These are phyloP conservation scores for Trichoderma sp. DNA, from an alignment of 2,329 filamentous ascomycete genomes.

Conservation along the genomic window DNA sequence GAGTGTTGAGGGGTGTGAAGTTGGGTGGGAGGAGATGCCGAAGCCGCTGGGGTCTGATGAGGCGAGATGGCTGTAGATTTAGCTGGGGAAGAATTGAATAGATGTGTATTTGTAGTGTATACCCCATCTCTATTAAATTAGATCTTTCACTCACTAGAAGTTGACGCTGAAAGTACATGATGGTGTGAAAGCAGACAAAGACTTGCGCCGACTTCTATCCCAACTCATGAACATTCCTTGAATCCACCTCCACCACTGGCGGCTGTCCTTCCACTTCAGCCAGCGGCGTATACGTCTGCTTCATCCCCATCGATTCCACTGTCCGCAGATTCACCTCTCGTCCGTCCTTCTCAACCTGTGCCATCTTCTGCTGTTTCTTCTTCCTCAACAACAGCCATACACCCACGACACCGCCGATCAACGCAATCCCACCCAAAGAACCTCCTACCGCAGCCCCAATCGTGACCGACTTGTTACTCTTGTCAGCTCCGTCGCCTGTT, in stretches of 20 bases:
- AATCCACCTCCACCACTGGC: not conserved
- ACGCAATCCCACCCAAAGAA: not conserved
- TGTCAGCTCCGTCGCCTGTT: not conserved
- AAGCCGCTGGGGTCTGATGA: constrained; percentile 47
- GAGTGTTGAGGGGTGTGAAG: constrained; percentile 41
- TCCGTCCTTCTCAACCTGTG: not conserved
- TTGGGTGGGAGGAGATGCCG: constrained; percentile 53
- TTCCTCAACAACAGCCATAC: not conserved
- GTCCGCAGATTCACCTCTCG: not conserved
- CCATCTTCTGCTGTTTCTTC: not conserved
- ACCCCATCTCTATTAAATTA: not conserved
- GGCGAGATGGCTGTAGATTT: constrained; percentile 37
- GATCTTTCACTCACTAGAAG: not conserved
- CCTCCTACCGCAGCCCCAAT: not conserved
- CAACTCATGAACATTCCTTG: not conserved
- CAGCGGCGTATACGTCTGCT: not conserved
- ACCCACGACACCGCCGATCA: not conserved
- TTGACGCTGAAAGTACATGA: not conserved
- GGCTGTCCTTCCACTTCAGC: not conserved
- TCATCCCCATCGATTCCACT: not conserved
- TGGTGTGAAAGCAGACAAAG: not conserved
- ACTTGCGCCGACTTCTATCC: not conserved
- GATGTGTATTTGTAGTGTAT: not conserved
- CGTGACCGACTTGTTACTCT: not conserved
- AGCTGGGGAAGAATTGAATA: not conserved